Evolutionary conservation across 2,329 filamentous ascomycete genomes (phyloP), one percentile per base, ranked within the genome.

Genomic region (Septoria linicola): DNA sequence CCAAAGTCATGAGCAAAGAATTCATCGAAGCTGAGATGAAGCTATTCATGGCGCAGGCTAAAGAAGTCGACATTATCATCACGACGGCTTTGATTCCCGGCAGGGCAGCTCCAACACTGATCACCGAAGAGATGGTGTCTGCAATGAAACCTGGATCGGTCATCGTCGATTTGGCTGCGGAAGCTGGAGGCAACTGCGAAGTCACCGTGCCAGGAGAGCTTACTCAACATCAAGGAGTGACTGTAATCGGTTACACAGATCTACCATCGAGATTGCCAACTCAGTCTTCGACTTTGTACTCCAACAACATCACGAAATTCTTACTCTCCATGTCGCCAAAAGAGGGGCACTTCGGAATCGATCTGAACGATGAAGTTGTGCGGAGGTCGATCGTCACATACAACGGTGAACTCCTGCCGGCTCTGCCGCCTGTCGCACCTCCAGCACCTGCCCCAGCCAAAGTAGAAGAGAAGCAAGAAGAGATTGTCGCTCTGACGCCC

Each of bases 1-100:
- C 88, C 46, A 95, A 95, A 66, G 88, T 91, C 66, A 95, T 95
- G 89, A 93, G 88, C 48, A 90, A 92, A 64, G 89, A 92, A 60
- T 96, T 95, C 64, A 89, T 93, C 67, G 88, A 89, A 54, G 89
- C 89, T 4, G 89, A 96, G 69, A 95, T 95, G 89, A 91, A 88
- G 68, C 78, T 96, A 0, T 96, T 96, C 72, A 83, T 88, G 67
- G 87, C 93, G 60, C 90, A 95, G 68, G 88, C 87, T 55, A 80
- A 82, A 53, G 90, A 96, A 32, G 89, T 95, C 44, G 89, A 96
- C 69, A 95, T 96, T 57, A 87, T 96, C 55, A 87, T 96, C 66
- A 95, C 89, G 1, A 96, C 90, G 1, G 90, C 90, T n/a, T 71
- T 95, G 62, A 95, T 96, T 54, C 90, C 90, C 0, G 90, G 89